Evolutionary conservation across 192 early-diverging fungal genomes (phyloP).

Genomic region (Pilobolus umbonatus): DNA sequence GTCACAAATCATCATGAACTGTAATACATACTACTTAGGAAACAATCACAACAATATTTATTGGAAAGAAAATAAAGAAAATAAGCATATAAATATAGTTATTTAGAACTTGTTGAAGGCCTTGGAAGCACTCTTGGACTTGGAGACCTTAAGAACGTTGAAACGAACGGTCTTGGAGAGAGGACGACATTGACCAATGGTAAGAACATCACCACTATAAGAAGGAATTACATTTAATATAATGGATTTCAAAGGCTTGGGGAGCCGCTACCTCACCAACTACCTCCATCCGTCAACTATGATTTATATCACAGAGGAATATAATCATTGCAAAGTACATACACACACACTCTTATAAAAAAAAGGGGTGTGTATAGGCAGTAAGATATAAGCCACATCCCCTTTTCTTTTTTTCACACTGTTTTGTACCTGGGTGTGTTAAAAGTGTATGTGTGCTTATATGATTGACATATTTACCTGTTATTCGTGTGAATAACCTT

Average conservation of each 20-base stretch:
- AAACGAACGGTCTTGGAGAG: slow-evolving; percentile 99
- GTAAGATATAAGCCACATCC: neutral
- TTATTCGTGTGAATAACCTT: too few relatives aligned
- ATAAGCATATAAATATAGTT: neutral
- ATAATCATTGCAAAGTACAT: neutral
- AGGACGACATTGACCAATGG: slow-evolving; percentile 98
- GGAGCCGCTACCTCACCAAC: slow-evolving; percentile 40
- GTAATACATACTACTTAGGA: too few relatives aligned
- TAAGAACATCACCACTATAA: slow-evolving; percentile 81
- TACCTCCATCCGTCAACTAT: slow-evolving; percentile 25
- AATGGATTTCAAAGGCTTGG: slow-evolving; percentile 33
- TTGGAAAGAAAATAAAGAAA: slow-evolving; percentile 1
- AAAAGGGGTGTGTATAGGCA: neutral
- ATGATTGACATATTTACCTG: too few relatives aligned
- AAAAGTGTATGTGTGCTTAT: too few relatives aligned
- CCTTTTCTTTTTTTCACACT: neutral
- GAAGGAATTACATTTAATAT: slow-evolving; percentile 17
- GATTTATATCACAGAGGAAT: neutral
- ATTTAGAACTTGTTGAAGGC: slow-evolving; percentile 89
- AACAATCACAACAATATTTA: too few relatives aligned
- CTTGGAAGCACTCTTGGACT: slow-evolving; percentile 80
- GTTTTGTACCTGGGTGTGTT: too few relatives aligned
- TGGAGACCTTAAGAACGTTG: slow-evolving; percentile 98
- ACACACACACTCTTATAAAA: too few relatives aligned
- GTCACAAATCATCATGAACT: too few relatives aligned